Conservation (phyloP, 2,329 filamentous ascomycete species). For the Trichothecium roseum region DNA sequence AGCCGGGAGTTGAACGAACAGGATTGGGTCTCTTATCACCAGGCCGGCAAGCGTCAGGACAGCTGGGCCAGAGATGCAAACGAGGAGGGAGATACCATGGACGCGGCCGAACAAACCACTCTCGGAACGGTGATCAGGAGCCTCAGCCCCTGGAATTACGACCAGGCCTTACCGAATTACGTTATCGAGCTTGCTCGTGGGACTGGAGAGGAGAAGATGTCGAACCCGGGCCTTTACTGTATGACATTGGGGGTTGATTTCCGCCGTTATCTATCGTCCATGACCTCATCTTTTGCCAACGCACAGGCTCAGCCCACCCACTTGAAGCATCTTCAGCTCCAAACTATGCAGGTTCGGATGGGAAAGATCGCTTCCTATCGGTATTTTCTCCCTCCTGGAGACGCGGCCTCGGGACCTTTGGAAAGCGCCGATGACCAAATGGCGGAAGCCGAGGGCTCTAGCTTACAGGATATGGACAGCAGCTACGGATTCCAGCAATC, state of each 20-base stretch:
- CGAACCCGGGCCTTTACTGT: constrained; percentile 25
- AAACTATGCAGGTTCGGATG: constrained; percentile 22
- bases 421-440: neutral
- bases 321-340: constrained; percentile 21
- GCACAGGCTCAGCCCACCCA: constrained; percentile 19
- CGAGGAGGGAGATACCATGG: too few relatives aligned
- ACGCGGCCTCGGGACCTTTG: neutral
- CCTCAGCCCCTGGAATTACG: constrained; percentile 17
- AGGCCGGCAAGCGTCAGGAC: too few relatives aligned
- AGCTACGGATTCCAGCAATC: neutral
- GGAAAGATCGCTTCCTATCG: constrained; percentile 26
- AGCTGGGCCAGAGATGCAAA: too few relatives aligned
- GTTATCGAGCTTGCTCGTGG: constrained; percentile 18
- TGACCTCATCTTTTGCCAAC: constrained; percentile 23
- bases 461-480: neutral
- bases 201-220: constrained; percentile 17
- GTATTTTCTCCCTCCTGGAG: constrained; percentile 13
- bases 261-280: constrained; percentile 24
- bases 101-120: too few relatives aligned
- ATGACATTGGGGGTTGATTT: constrained; percentile 25
- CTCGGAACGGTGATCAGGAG: too few relatives aligned
- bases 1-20: constrained; percentile 42
- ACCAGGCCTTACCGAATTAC: constrained; percentile 21
- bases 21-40: constrained; percentile 36
- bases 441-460: neutral